Conservation (phyloP, 1,139 yeast species). For the Kodamaea arcana region DNA sequence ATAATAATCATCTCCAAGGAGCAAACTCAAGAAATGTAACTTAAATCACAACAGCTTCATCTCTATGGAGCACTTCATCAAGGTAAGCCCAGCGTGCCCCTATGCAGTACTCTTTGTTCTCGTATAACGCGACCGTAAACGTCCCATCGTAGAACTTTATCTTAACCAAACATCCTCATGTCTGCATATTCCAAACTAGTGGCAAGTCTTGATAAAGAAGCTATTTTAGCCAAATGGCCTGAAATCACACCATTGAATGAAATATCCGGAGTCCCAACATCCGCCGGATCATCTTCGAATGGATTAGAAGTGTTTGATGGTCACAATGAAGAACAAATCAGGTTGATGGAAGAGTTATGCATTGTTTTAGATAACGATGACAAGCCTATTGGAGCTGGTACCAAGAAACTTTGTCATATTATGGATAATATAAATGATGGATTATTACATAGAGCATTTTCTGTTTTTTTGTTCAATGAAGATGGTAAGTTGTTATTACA, state of each 20-base stretch:
- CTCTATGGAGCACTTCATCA: too few species aligned
- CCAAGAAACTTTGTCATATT: conserved; percentile 87
- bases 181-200: conserved; percentile 51
- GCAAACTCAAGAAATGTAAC: too few species aligned
- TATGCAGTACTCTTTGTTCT: too few species aligned
- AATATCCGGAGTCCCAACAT: conserved; percentile 46
- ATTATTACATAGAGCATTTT: conserved; percentile 89
- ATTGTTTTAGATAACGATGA: conserved; percentile 89
- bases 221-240: conserved; percentile 56
- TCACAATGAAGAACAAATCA: conserved; percentile 90
- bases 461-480: conserved; percentile 83
- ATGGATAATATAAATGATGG: conserved; percentile 86
- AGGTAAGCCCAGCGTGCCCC: too few species aligned
- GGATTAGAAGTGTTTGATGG: conserved; percentile 56
- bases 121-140: neutral
- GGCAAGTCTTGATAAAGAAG: conserved; percentile 40
- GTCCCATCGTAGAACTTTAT: too few species aligned
- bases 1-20: too few species aligned
- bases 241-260: conserved; percentile 55
- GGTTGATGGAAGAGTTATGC: conserved; percentile 94
- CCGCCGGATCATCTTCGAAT: conserved; percentile 21
- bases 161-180: conserved; percentile 8
- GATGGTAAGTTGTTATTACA: conserved; percentile 77
- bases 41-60: too few species aligned
- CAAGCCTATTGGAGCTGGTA: conserved; percentile 85